A percentile compares a stretch with the other conserved stretches of the same genome.
Evolutionary conservation across 2,329 filamentous ascomycete genomes (phyloP).

Genomic region (Scolecobasidium constrictum): DNA sequence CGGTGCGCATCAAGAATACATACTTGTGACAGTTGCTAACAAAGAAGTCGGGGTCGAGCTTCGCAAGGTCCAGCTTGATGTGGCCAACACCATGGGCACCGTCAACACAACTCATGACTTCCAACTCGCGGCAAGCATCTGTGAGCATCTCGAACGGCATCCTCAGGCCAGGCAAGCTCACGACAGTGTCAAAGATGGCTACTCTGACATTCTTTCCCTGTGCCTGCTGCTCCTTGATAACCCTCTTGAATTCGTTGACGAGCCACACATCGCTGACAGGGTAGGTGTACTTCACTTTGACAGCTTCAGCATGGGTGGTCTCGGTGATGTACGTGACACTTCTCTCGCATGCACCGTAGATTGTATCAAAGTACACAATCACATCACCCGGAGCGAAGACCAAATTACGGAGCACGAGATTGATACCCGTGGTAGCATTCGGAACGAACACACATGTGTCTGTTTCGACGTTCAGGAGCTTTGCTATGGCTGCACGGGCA

Average conservation of each 20-base stretch:
- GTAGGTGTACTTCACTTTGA: conserved; percentile 52
- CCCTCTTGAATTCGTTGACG: conserved; percentile 46
- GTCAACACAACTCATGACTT: conserved; percentile 66
- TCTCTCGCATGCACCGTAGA: conserved; percentile 70
- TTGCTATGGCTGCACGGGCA: conserved; percentile 53
- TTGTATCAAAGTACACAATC: conserved; percentile 66
- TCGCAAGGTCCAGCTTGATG: conserved; percentile 55
- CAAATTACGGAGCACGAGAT: conserved; percentile 70
- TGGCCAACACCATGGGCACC: conserved; percentile 80
- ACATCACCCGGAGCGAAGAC: conserved; percentile 59
- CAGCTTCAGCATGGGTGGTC: conserved; percentile 38
- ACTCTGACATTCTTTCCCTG: conserved; percentile 54
- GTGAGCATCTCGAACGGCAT: conserved; percentile 67
- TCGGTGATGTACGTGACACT: conserved; percentile 64
- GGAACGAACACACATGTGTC: conserved; percentile 64
- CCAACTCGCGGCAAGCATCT: conserved; percentile 51
- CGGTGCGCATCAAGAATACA: conserved; percentile 5
- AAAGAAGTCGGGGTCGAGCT: conserved; percentile 73
- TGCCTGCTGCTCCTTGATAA: conserved; percentile 41
- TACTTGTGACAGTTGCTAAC: conserved; percentile 74
- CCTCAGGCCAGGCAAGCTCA: conserved; percentile 64
- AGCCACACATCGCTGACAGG: conserved; percentile 62
- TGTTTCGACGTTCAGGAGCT: conserved; percentile 52
- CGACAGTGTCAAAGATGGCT: conserved; percentile 71
- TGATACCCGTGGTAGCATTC: conserved; percentile 71